Conservation (phyloP, 768 basidiomycete genomes). For the Phlebiopsis flavidoalba region DNA sequence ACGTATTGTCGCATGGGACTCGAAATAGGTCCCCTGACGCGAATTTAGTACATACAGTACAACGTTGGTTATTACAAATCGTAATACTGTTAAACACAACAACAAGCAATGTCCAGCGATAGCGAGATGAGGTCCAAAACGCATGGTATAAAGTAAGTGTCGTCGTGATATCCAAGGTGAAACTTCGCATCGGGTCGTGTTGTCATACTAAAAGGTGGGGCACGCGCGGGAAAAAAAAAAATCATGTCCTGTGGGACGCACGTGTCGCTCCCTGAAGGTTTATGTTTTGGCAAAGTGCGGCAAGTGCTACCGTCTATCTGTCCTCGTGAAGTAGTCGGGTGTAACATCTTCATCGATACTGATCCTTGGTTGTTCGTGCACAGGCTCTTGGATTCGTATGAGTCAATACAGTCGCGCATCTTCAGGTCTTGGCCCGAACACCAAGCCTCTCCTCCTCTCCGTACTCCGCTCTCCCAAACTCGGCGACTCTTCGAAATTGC, state of each 20-base stretch:
- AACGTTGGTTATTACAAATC: not conserved
- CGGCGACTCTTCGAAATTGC: not conserved
- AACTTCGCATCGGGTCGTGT: not conserved
- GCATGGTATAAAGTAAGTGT: not conserved
- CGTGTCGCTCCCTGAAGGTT: no score
- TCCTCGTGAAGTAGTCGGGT: not conserved
- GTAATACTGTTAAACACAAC: constrained; percentile 1
- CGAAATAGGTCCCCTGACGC: no score
- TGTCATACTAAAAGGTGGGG: no score
- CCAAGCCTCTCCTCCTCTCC: not conserved
- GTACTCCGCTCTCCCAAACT: constrained; percentile 3
- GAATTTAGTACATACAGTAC: not conserved
- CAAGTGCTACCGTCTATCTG: not conserved
- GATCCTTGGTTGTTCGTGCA: not conserved
- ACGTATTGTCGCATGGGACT: not conserved
- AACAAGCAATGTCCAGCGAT: constrained; percentile 4
- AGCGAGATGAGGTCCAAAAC: not conserved
- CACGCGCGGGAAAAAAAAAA: no score
- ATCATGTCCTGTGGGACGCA: not conserved
- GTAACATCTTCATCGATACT: not conserved
- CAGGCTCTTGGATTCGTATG: not conserved
- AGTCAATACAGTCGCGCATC: not conserved
- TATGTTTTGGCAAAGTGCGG: no score
- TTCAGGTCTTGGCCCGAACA: not conserved
- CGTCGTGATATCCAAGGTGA: not conserved